Conservation (phyloP, 2,329 filamentous ascomycete genomes). For the Anisogramma anomala region DNA sequence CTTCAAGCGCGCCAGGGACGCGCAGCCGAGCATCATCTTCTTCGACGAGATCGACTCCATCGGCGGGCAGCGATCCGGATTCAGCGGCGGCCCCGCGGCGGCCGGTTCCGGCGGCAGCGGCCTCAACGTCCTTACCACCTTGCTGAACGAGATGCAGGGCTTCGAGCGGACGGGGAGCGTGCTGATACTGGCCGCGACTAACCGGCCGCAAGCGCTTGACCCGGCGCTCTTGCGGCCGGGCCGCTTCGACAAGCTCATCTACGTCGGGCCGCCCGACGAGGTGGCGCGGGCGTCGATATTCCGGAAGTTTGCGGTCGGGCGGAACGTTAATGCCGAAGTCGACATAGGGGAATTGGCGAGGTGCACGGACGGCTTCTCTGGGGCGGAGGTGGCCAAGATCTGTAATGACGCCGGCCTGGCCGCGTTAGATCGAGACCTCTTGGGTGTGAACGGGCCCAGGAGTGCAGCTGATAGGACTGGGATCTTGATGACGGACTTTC, state of each 20-base stretch:
- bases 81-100: conserved; percentile 29
- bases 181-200: conserved; percentile 81
- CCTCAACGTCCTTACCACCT: conserved; percentile 76
- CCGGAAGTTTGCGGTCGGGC: conserved; percentile 49
- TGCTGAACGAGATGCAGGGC: conserved; percentile 92
- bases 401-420: conserved; percentile 34
- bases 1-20: conserved; percentile 75
- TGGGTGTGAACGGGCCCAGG: not conserved
- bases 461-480: conserved; percentile 21
- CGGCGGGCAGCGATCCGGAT: conserved; percentile 40
- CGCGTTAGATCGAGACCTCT: conserved; percentile 27
- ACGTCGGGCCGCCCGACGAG: conserved; percentile 69
- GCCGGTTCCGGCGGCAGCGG: conserved; percentile 29
- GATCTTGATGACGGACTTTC: conserved; percentile 26
- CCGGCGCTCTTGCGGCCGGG: conserved; percentile 76
- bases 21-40: conserved; percentile 85
- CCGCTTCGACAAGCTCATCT: conserved; percentile 73
- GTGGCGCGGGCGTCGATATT: conserved; percentile 68
- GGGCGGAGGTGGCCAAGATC: conserved; percentile 61
- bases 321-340: conserved; percentile 50
- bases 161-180: conserved; percentile 78
- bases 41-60: conserved; percentile 95
- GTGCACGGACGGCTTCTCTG: conserved; percentile 66
- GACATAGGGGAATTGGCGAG: conserved; percentile 52
- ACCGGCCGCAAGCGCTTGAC: conserved; percentile 77